phyloP scores from a whole-genome alignment of 2,329 filamentous ascomycete species.

The Scedosporium minutisporum region DNA sequence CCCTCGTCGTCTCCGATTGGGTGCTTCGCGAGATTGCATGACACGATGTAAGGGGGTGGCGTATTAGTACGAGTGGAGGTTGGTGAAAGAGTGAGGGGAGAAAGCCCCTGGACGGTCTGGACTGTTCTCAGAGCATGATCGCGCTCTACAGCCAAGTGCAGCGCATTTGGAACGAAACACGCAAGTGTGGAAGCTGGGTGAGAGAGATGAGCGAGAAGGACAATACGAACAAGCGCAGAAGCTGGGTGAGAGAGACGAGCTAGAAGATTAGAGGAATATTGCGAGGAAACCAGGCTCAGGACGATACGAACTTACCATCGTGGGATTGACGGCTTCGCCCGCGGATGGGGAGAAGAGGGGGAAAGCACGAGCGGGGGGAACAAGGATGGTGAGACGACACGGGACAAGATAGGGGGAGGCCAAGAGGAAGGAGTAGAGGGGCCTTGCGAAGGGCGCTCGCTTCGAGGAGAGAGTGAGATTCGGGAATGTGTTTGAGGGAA shows the following conservation, averaged over 20 bases:
- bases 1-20: neutral
- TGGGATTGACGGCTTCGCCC: neutral
- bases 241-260: neutral
- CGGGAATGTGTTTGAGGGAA: neutral
- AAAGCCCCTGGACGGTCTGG: neutral
- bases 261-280: neutral
- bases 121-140: neutral
- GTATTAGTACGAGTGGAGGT: neutral
- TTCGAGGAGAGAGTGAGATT: neutral
- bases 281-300: neutral
- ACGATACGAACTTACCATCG: neutral
- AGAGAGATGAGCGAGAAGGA: neutral
- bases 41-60: neutral
- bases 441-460: neutral
- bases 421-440: neutral
- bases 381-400: neutral
- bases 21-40: neutral
- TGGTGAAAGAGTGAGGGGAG: neutral
- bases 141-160: neutral
- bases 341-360: neutral
- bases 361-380: neutral
- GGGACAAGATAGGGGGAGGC: neutral
- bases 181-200: neutral
- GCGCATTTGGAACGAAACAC: neutral
- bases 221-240: neutral